Conservation (phyloP, 306 rosid species). For the Rubus idaeus region DNA sequence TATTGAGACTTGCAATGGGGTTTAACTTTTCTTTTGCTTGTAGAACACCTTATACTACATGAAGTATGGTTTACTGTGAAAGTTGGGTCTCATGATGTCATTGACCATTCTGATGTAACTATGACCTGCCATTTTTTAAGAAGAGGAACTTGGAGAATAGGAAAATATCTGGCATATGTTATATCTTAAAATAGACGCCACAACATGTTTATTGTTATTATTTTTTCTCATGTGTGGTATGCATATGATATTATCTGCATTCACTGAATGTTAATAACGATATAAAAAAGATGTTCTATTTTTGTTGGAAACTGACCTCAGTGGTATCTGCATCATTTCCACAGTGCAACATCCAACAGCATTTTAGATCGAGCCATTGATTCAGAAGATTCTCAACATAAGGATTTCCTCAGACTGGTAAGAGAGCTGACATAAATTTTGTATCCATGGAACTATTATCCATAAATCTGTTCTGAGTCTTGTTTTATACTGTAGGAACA, state of each 20-base stretch:
- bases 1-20: slow-evolving; percentile 1
- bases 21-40: not conserved
- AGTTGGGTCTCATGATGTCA: not conserved
- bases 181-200: not conserved
- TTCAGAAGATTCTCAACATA: slow-evolving; percentile 84
- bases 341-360: slow-evolving; percentile 98
- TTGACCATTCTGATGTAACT: not conserved
- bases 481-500: slow-evolving; percentile 64
- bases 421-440: slow-evolving; percentile 18
- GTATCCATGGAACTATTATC: slow-evolving; percentile 7
- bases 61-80: not conserved
- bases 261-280: not conserved
- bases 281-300: slow-evolving; percentile 3
- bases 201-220: not conserved
- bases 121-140: not conserved
- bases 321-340: slow-evolving; percentile 28
- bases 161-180: not conserved
- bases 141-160: not conserved
- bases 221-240: not conserved
- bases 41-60: not conserved
- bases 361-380: slow-evolving; percentile 97
- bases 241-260: not conserved
- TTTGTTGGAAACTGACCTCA: slow-evolving; percentile 37
- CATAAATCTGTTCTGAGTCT: slow-evolving; percentile 25
- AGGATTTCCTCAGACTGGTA: slow-evolving; percentile 65